A percentile compares a stretch with the other conserved stretches of the same genome.
Evolutionary conservation across 2,329 filamentous ascomycete genomes (phyloP).

Genomic region (Colletotrichum siamense): DNA sequence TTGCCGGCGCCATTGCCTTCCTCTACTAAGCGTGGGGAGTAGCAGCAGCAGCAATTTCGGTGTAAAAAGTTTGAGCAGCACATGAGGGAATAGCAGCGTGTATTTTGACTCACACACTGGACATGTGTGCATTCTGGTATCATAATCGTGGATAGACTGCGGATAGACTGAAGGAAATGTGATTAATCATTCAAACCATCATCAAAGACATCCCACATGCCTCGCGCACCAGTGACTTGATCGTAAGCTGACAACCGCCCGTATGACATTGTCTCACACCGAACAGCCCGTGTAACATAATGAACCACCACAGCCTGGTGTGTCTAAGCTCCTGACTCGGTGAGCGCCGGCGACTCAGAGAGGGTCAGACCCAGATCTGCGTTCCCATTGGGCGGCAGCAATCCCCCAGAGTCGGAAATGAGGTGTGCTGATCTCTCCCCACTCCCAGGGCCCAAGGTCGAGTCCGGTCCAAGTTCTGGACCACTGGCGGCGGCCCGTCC

Average conservation of each 20-base stretch:
- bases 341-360: background rate
- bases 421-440: slow-evolving; percentile 14
- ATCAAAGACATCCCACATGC: background rate
- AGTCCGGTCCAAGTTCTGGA: slow-evolving; percentile 1
- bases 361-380: background rate
- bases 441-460: background rate
- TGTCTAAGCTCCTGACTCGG: background rate
- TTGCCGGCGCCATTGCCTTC: slow-evolving; percentile 22
- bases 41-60: background rate
- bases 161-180: slow-evolving; percentile 21
- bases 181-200: slow-evolving; percentile 8
- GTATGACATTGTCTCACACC: background rate
- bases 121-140: slow-evolving; percentile 16
- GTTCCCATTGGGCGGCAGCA: background rate
- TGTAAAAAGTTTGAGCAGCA: slow-evolving; percentile 5
- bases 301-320: background rate
- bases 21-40: slow-evolving; percentile 18
- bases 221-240: background rate
- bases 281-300: background rate
- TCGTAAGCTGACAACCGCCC: background rate
- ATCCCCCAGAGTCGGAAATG: slow-evolving; percentile 13
- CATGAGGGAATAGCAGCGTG: slow-evolving; percentile 1
- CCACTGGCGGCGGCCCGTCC: background rate
- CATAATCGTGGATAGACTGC: slow-evolving; percentile 21
- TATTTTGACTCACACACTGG: slow-evolving; percentile 11